Base-by-base conservation (phyloP, 257 asterid species). In the Primulina eburnea region DNA sequence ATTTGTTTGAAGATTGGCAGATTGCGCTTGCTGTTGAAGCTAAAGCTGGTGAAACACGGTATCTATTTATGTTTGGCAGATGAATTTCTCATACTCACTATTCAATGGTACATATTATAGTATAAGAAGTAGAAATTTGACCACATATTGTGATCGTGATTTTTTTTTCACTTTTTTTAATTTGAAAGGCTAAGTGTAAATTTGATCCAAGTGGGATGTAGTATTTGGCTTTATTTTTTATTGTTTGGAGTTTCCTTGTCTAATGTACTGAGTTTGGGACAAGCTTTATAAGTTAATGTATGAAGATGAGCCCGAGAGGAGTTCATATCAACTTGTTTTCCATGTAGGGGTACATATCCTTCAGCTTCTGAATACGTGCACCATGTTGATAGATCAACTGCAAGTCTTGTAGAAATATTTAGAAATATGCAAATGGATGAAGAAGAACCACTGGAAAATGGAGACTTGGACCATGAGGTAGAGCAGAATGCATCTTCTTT, bases 1-100 rank as follows among this genome's bases (percentile, higher is more conserved):
- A 92, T 81, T 75, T 92, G 77, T 92, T 92, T 72, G 96, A 92
- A 38, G 94, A 89, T 67, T 92, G 98, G 98, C 96, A 92, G 85
- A 80, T 92, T 62, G 96, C 96, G 28, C 94, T 86, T 80, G 80
- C 82, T 64, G 89, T 89, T 69, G 96, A 92, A 84, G 71, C 89
- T 70, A 89, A 83, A 80, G 80, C 63, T 73, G 79, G 88, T 16
- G 95, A 84, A 76, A 64, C 93, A 62, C 85, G 87, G 87, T 80
- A 74, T 50, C 47, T 86, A 73, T 79, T 17, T 53, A 50, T 67
- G 17, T 35, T 52, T 43, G 40, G 34, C 58, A 52, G 67, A 64
- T 70, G 28, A 17, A 40, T 62, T 65, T 62, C 52, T 10, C 47
- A 66, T 34, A 37, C 55, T 68, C 52, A 26, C 53, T 71, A 30